Evolutionary conservation across 805 yeast species (phyloP).

Genomic region (Pichia sporocuriosa): DNA sequence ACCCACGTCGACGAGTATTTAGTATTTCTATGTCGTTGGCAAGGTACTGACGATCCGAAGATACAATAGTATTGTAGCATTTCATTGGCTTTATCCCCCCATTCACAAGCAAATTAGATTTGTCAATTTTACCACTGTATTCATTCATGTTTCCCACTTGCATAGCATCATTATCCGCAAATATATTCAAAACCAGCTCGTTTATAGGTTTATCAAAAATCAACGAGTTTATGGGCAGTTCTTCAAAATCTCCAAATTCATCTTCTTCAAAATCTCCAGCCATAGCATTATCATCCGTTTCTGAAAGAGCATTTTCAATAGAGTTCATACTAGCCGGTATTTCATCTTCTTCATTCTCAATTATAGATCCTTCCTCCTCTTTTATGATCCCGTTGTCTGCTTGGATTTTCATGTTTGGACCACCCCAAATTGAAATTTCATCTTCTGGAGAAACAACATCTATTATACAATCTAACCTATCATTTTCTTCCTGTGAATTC

Average conservation of each 20-base stretch:
- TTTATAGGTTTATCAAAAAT: slow-evolving; percentile 9
- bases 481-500: neutral
- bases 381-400: no score
- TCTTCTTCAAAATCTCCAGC: slow-evolving; percentile 13
- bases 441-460: no score
- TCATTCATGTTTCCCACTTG: neutral
- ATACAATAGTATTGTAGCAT: slow-evolving; percentile 12
- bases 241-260: slow-evolving; percentile 26
- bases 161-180: neutral
- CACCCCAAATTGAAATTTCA: no score
- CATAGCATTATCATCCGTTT: neutral
- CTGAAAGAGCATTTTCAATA: neutral
- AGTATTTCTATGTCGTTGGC: slow-evolving; percentile 8
- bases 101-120: slow-evolving; percentile 1
- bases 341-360: neutral
- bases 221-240: neutral
- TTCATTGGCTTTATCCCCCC: slow-evolving; percentile 8
- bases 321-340: no score
- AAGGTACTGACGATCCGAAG: slow-evolving; percentile 8
- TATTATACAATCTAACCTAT: no score
- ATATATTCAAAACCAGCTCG: slow-evolving; percentile 6
- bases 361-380: neutral
- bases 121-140: neutral
- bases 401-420: no score
- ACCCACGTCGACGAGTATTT: slow-evolving; percentile 20